Base-by-base conservation (phyloP, 2,329 filamentous ascomycete species). In the Paracoccidioides lutzii region DNA sequence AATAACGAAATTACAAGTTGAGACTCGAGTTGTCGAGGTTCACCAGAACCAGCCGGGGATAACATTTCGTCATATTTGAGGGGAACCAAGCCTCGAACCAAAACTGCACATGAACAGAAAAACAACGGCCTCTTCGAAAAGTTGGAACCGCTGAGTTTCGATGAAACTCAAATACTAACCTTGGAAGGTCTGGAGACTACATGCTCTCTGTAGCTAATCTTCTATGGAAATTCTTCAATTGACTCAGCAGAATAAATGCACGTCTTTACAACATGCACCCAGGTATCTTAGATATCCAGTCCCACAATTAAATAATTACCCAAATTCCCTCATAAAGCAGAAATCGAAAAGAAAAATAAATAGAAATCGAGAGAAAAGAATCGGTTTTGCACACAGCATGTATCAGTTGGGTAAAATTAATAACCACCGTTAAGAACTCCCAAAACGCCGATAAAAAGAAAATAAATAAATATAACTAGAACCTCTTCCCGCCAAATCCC, bases 401-500 rank as follows among this genome's bases (percentile, higher is more conserved):
- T 22, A 49, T 5, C 33, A 45, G 37, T 14, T 41, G 30, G 33
- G 30, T 41, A 54, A 44, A 33, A 49, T 30, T 32, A 35, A 54
- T 35, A 54, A 46, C 42, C 43, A 7, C 35, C 44, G 37, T 41
- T 48, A 14, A 40, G 28, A 46, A 33, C 43, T 41, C 44, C 52
- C 53, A 49, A 48, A 54, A 54, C 53, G 53, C 53, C 53, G 33
- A 46, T 35, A 14, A 14, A 14, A 49, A 33, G 46, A 45, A 14
- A 15, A 41, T 28, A 32, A 9, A 38, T 8, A 30, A 38, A 12
- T n/a, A 4, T 38, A 22, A 7, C 15, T 12, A 38, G 50, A 56
- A 61, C 46, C 59, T 60, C 59, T 61, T 59, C 63, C 65, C 61
- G 59, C 65, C 63, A 59, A 64, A 63, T 56, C 68, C 67, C 54